phyloP scores from a whole-genome alignment of 192 early-diverging fungal genomes.

The Diversispora epigaea region DNA sequence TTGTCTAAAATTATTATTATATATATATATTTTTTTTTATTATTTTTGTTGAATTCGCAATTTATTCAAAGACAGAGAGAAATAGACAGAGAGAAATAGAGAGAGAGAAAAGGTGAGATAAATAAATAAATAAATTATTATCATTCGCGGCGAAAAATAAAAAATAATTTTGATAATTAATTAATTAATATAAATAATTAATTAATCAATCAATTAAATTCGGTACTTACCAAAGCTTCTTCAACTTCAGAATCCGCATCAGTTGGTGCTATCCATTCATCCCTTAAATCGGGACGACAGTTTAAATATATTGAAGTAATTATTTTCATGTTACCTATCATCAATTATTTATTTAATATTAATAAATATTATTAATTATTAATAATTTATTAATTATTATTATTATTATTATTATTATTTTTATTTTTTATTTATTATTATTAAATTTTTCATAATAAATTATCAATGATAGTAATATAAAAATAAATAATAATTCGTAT shows the following conservation, averaged over 20 bases:
- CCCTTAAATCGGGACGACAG: conserved; percentile 59
- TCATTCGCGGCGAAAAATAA: too few species aligned
- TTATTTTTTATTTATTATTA: not conserved
- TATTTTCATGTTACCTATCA: conserved; percentile 71
- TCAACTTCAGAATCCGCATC: conserved; percentile 72
- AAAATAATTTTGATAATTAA: too few species aligned
- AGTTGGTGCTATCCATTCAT: conserved; percentile 67
- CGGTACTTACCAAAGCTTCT: conserved; percentile 59
- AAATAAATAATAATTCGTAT: too few species aligned
- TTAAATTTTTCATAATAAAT: not conserved
- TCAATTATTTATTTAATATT: not conserved
- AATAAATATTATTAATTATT: too few species aligned
- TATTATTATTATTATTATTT: too few species aligned
- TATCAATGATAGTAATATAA: not conserved
- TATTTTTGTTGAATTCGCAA: too few species aligned
- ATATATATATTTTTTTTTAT: not conserved
- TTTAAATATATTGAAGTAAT: conserved; percentile 74
- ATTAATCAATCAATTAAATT: not conserved
- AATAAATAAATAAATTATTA: too few species aligned
- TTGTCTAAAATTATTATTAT: conserved; percentile 41
- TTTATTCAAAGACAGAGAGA: too few species aligned
- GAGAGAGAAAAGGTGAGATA: too few species aligned
- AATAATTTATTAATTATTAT: too few species aligned
- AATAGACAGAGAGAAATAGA: too few species aligned
- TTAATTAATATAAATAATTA: conserved; percentile 15